phyloP scores from a whole-genome alignment of 164 flowering plant genomes.

The Vitis vinifera region DNA sequence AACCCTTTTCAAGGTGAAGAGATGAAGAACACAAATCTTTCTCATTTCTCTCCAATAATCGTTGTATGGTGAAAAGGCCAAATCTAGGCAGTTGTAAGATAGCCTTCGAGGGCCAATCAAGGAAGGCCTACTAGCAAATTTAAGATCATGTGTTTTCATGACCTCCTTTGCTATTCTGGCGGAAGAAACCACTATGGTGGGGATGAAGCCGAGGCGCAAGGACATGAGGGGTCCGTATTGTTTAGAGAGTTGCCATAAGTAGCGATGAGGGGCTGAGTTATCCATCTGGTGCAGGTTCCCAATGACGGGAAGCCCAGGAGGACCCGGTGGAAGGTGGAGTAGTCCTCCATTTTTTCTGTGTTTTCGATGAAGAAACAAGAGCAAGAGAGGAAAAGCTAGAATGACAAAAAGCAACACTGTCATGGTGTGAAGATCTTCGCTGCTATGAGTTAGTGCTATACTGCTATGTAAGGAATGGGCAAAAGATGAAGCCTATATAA shows the following conservation, averaged over 20 bases:
- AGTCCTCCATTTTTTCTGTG: too few relatives aligned
- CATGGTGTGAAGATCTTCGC: too few relatives aligned
- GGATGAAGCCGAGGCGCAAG: constrained; percentile 18
- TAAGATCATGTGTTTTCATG: constrained; percentile 18
- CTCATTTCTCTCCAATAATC: background rate
- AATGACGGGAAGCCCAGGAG: constrained; percentile 16
- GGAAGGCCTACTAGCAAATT: constrained; percentile 12
- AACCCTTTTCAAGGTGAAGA: constrained; percentile 21
- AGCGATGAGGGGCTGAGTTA: background rate
- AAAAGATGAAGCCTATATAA: too few relatives aligned
- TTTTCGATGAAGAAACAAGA: too few relatives aligned
- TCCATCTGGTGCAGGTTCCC: constrained; percentile 25
- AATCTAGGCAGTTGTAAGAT: constrained; percentile 2
- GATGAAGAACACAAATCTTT: constrained; percentile 8
- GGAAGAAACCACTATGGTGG: constrained; percentile 21
- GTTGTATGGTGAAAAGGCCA: background rate
- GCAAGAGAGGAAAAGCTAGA: too few relatives aligned
- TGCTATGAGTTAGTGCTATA: too few relatives aligned
- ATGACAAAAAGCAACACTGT: too few relatives aligned
- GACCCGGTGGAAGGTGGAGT: constrained; percentile 9
- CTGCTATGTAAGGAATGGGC: too few relatives aligned
- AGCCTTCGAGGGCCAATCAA: background rate
- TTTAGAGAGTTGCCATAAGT: constrained; percentile 9
- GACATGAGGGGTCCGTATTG: constrained; percentile 23
- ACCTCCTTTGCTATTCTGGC: constrained; percentile 19